These are phyloP conservation scores for Cenococcum geophilum DNA, from an alignment of 495 filamentous ascomycete species.

Conservation along the genomic window DNA sequence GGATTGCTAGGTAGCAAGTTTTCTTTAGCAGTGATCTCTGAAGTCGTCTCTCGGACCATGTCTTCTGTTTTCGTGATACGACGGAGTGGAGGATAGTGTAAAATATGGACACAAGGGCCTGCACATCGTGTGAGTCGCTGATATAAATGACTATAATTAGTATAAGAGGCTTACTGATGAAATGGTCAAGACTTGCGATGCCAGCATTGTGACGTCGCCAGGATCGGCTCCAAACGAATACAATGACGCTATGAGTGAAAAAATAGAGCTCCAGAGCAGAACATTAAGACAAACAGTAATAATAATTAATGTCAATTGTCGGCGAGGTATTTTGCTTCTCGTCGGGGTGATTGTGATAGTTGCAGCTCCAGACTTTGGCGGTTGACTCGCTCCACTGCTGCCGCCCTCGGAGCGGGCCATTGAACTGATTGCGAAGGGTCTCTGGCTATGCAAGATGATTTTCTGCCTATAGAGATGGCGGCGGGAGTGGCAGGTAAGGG, in stretches of 20 bases:
- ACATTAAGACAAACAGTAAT: slow-evolving; percentile 26
- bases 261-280: slow-evolving; percentile 28
- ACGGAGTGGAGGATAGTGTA: slow-evolving; percentile 28
- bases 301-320: slow-evolving; percentile 22
- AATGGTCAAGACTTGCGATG: slow-evolving; percentile 21
- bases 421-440: slow-evolving; percentile 6
- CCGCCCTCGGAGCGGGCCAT: slow-evolving; percentile 22
- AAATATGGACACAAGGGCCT: slow-evolving; percentile 24
- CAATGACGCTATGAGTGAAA: slow-evolving; percentile 12
- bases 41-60: slow-evolving; percentile 23
- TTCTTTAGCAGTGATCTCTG: slow-evolving; percentile 24
- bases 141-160: background rate
- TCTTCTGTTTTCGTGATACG: slow-evolving; percentile 26
- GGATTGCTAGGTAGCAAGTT: slow-evolving; percentile 28
- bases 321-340: slow-evolving; percentile 14
- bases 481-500: slow-evolving; percentile 5
- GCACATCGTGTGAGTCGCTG: slow-evolving; percentile 2
- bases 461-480: background rate
- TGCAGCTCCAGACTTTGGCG: slow-evolving; percentile 16
- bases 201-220: slow-evolving; percentile 18
- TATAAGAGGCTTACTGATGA: slow-evolving; percentile 21
- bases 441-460: slow-evolving; percentile 8
- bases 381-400: slow-evolving; percentile 23
- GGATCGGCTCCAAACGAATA: slow-evolving; percentile 20
- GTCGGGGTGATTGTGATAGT: slow-evolving; percentile 14